Conservation (phyloP, 441 rosid genomes). For the Gossypium davidsonii region DNA sequence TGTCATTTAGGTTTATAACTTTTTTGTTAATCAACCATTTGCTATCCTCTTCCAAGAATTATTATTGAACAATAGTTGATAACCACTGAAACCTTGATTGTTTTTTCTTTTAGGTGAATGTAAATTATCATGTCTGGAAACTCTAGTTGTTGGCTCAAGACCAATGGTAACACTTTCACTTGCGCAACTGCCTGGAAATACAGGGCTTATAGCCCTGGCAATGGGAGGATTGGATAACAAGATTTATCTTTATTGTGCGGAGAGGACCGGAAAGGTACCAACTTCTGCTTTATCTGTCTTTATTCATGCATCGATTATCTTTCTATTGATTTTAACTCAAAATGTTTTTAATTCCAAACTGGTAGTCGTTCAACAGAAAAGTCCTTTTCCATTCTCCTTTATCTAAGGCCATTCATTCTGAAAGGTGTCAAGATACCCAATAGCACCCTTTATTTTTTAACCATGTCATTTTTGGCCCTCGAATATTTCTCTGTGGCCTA, state of each 20-base stretch:
- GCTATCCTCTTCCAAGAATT: not conserved
- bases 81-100: not conserved
- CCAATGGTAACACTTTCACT: constrained; percentile 76
- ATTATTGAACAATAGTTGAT: constrained; percentile 8
- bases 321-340: not conserved
- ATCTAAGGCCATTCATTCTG: not conserved
- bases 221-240: constrained; percentile 90
- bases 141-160: constrained; percentile 63
- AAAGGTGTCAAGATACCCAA: not conserved
- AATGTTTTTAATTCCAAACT: not conserved
- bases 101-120: constrained; percentile 51
- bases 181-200: constrained; percentile 65
- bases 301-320: not conserved
- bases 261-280: constrained; percentile 66
- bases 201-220: constrained; percentile 53
- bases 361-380: not conserved
- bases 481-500: not conserved
- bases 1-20: not conserved
- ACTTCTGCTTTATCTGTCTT: not conserved
- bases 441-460: not conserved
- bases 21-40: not conserved
- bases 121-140: constrained; percentile 48
- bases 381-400: not conserved
- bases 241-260: constrained; percentile 69
- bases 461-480: not conserved